phyloP scores from a whole-genome alignment of 2,329 filamentous ascomycete genomes.

The Aureobasidium sp. region DNA sequence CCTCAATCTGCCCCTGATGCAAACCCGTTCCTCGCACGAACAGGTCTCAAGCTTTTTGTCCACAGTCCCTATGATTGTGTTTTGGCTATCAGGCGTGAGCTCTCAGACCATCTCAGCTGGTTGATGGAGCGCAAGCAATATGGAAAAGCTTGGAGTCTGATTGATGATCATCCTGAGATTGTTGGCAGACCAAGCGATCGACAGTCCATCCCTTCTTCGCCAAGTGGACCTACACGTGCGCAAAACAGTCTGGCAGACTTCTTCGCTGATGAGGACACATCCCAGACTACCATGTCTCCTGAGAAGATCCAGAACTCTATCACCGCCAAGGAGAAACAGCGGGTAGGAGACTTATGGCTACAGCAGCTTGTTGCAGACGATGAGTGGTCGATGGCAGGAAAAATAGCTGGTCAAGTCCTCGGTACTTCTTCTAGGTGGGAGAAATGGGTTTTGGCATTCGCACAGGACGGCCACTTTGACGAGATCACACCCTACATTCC shows the following conservation, averaged over 20 bases:
- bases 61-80: conserved; percentile 96
- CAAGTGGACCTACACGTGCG: conserved; percentile 37
- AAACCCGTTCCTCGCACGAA: conserved; percentile 43
- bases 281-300: conserved; percentile 55
- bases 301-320: conserved; percentile 52
- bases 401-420: conserved; percentile 75
- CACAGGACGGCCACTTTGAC: conserved; percentile 75
- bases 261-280: conserved; percentile 48
- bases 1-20: conserved; percentile 21
- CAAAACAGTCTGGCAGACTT: conserved; percentile 52
- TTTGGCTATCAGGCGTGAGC: conserved; percentile 78
- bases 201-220: conserved; percentile 27
- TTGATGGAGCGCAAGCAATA: conserved; percentile 73
- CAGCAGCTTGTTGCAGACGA: conserved; percentile 68
- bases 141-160: conserved; percentile 76
- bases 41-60: conserved; percentile 77
- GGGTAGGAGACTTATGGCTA: conserved; percentile 90
- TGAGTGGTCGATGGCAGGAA: conserved; percentile 70
- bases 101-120: conserved; percentile 80
- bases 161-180: conserved; percentile 79
- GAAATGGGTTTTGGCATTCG: conserved; percentile 91
- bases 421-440: conserved; percentile 78
- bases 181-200: conserved; percentile 35
- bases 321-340: conserved; percentile 76
- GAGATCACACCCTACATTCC: conserved; percentile 84